A percentile compares a stretch with the other conserved stretches of the same genome.
Conservation (phyloP, 2,329 filamentous ascomycete genomes). For the Zasmidium cellare region DNA sequence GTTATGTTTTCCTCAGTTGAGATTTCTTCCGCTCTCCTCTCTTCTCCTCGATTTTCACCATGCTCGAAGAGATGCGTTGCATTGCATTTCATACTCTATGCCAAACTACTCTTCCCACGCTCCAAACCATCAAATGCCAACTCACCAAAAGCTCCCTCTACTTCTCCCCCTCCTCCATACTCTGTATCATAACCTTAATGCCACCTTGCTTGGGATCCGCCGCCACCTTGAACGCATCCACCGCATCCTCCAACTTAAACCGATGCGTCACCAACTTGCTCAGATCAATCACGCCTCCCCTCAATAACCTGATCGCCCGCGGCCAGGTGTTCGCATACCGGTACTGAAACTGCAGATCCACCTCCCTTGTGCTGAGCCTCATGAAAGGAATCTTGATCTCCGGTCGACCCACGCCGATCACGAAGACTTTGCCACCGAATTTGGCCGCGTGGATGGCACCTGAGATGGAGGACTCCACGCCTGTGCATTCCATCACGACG, state of each 20-base stretch:
- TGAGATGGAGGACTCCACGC: constrained; percentile 84
- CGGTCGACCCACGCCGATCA: constrained; percentile 92
- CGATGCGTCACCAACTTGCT: constrained; percentile 83
- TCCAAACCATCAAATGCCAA: not conserved
- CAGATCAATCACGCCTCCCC: constrained; percentile 81
- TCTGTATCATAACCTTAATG: constrained; percentile 98
- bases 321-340: constrained; percentile 97
- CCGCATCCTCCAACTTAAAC: constrained; percentile 79
- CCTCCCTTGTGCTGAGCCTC: constrained; percentile 84
- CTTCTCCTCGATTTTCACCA: no score
- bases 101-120: not conserved
- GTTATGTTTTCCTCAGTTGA: no score
- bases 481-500: constrained; percentile 87
- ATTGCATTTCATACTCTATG: not conserved
- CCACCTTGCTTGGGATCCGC: constrained; percentile 85
- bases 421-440: constrained; percentile 95
- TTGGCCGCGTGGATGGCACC: constrained; percentile 86
- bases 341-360: constrained; percentile 96
- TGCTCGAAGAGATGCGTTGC: no score
- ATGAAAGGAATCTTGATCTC: constrained; percentile 97
- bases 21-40: no score
- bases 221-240: constrained; percentile 87
- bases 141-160: constrained; percentile 2
- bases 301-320: constrained; percentile 81
- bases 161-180: constrained; percentile 44